Evolutionary conservation across 768 basidiomycete genomes (phyloP).

Genomic region (Pleurotus pulmonarius): DNA sequence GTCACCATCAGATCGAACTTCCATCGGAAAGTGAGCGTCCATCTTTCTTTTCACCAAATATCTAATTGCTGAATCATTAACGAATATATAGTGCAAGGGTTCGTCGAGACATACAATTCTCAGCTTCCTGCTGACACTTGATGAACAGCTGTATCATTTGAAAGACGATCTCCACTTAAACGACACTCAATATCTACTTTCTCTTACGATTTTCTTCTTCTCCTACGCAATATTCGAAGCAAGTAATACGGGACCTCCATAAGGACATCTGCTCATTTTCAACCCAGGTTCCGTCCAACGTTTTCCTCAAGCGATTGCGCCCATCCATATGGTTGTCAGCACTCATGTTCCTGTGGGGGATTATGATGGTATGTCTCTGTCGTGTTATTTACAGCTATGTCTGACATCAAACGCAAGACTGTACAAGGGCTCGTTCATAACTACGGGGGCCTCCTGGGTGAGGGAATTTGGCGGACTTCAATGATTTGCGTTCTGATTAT

Average conservation of each 20-base stretch:
- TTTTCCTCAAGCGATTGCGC: conserved; percentile 67
- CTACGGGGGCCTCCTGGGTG: conserved; percentile 66
- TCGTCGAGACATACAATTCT: neutral
- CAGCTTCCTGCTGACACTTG: neutral
- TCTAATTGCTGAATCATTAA: conserved; percentile 12
- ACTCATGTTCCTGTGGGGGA: conserved; percentile 72
- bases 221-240: conserved; percentile 13
- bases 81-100: conserved; percentile 41
- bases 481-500: neutral
- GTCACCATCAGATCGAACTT: conserved; percentile 35
- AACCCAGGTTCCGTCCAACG: conserved; percentile 68
- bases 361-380: conserved; percentile 60
- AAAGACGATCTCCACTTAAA: conserved; percentile 54
- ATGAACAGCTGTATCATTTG: conserved; percentile 56
- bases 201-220: conserved; percentile 47
- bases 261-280: neutral
- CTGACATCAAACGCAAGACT: conserved; percentile 40
- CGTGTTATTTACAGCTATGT: neutral
- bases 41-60: neutral
- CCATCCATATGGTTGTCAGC: conserved; percentile 76
- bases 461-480: conserved; percentile 13
- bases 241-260: neutral
- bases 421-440: conserved; percentile 69
- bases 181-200: conserved; percentile 62
- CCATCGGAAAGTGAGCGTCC: conserved; percentile 45